Base-by-base conservation (phyloP, 345 rosid genomes). In the Sisymbrium irio region DNA sequence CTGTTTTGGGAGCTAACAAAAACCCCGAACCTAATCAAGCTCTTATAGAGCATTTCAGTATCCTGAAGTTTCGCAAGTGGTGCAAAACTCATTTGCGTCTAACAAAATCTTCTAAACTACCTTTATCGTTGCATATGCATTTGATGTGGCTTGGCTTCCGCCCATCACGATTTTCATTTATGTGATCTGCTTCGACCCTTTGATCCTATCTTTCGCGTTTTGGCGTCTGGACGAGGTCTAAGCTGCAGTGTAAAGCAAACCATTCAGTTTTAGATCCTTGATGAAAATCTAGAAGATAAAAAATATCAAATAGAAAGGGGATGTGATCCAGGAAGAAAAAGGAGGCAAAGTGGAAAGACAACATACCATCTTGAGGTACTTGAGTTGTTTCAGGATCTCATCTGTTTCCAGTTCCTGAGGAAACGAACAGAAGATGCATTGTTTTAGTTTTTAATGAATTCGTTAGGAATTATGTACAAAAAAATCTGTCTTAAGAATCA, bases 341-440 rank as follows among this genome's bases (percentile, higher is more conserved):
- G 18, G 13, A 67, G 35, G 61, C 14, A 40, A 54, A 42, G 64
- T 5, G 49, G 39, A 67, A 36, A 36, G 4, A 19, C 27, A 44
- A 67, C 90, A 37, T 82, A 92, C 98, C 96, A 66, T 81, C 77
- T 85, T 83, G 46, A 86, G 72, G 74, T 84, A 86, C 83, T 92
- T 89, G 44, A 90, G 83, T 60, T 92, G 99, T 88, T 82, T 86
- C 50, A 89, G 67, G 71, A 90, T 79, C 79, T 88, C 81, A 71
- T 84, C 87, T 25, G 98, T 92, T 67, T 86, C 96, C 86, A 90
- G 80, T 85, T 90, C 99, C 99, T 96, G 79, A 74, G 45, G 79
- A 62, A 56, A 44, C 65, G 12, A 53, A 65, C 72, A 62, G 37
- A 75, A 73, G 57, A 55, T 27, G 68, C n/a, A 33, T 56, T 73